Evolutionary conservation across 371 early-diverging fungal genomes (phyloP).

Genomic region (Mucor racemosus): DNA sequence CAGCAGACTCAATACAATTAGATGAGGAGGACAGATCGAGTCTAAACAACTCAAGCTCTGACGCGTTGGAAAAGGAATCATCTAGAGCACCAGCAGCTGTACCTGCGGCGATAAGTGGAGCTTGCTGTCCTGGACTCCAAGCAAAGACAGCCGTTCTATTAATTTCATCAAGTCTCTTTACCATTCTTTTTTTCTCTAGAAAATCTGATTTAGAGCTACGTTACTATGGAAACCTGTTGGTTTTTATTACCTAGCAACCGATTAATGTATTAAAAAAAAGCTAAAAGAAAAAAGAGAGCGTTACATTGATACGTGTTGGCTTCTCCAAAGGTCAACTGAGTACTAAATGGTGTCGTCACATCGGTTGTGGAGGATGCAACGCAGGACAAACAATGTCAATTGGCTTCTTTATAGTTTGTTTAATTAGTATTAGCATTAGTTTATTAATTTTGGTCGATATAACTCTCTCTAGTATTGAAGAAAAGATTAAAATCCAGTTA

Average conservation of each 20-base stretch:
- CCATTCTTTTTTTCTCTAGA: conserved; percentile 28
- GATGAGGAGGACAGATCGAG: conserved; percentile 66
- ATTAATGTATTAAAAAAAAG: neutral
- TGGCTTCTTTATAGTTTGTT: neutral
- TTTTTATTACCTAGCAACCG: neutral
- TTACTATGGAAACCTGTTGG: neutral
- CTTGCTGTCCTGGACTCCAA: conserved; percentile 80
- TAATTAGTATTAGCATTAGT: neutral
- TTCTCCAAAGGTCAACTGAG: conserved; percentile 7
- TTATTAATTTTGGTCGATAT: neutral
- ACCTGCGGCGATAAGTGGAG: conserved; percentile 86
- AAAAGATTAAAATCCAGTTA: neutral
- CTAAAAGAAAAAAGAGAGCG: neutral
- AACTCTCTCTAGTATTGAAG: neutral
- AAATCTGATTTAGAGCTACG: neutral
- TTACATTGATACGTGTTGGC: conserved; percentile 4
- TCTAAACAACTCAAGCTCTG: conserved; percentile 90
- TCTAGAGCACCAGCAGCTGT: conserved; percentile 97
- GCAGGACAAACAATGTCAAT: conserved; percentile 9
- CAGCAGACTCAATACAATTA: conserved; percentile 54
- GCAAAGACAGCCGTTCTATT: conserved; percentile 83
- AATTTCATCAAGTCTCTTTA: conserved; percentile 70
- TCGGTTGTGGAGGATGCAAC: neutral
- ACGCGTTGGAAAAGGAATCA: conserved; percentile 90
- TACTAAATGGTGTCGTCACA: conserved; percentile 8